A percentile compares a stretch with the other conserved stretches of the same genome.
Evolutionary conservation across 148 eudicot genomes (phyloP).

Genomic region (Spergularia bocconei): DNA sequence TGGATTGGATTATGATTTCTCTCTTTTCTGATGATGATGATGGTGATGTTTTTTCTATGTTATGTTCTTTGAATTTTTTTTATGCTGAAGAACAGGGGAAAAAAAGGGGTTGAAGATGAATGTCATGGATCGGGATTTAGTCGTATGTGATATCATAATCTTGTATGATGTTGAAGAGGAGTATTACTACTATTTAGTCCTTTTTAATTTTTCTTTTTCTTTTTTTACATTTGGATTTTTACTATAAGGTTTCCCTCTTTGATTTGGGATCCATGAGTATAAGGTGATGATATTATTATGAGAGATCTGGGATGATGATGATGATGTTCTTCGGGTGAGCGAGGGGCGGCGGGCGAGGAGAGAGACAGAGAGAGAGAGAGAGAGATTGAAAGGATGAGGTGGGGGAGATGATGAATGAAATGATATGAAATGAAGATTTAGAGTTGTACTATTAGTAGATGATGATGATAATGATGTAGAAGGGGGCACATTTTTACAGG

Average conservation of each 20-base stretch:
- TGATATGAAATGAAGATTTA: neutral
- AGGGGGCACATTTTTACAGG: slow-evolving; percentile 1
- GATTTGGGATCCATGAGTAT: neutral
- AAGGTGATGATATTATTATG: neutral
- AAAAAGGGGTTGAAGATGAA: neutral
- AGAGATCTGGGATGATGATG: slow-evolving; percentile 8
- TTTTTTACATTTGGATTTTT: neutral
- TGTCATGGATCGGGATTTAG: neutral
- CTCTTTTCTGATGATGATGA: neutral
- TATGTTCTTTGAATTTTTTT: slow-evolving; percentile 32
- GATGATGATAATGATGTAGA: slow-evolving; percentile 4
- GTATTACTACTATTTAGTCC: neutral
- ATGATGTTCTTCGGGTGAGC: too few species aligned
- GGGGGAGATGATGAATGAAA: slow-evolving; percentile 5
- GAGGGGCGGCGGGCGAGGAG: too few species aligned
- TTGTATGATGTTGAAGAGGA: neutral
- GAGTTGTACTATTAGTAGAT: slow-evolving; percentile 19
- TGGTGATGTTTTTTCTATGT: neutral
- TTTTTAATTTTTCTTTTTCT: neutral
- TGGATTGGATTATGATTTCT: neutral
- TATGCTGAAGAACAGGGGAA: slow-evolving; percentile 23
- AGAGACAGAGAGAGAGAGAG: neutral
- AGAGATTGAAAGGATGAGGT: neutral
- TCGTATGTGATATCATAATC: neutral
- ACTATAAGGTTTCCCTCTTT: neutral